A percentile compares a stretch with the other conserved stretches of the same genome.
Conservation (phyloP, 2,329 filamentous ascomycete species). For the Beauveria sp. region DNA sequence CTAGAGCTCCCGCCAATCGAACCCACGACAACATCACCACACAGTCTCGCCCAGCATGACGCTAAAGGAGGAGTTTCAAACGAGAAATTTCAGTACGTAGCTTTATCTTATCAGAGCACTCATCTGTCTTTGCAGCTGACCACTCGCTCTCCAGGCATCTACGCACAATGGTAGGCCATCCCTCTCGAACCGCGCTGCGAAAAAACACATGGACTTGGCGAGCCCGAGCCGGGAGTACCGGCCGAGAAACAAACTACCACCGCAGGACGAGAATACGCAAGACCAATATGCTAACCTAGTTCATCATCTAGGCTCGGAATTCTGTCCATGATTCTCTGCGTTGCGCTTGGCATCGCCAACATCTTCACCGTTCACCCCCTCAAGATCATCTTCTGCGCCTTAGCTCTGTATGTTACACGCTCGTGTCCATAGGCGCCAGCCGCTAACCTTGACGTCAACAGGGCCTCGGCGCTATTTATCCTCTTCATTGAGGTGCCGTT, state of each 20-base stretch:
- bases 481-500: constrained; percentile 88
- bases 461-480: constrained; percentile 63
- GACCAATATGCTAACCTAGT: background rate
- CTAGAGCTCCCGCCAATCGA: background rate
- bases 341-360: constrained; percentile 61
- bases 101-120: constrained; percentile 5
- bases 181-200: background rate
- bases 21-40: background rate
- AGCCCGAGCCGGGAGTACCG: background rate
- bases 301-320: constrained; percentile 54
- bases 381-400: constrained; percentile 44
- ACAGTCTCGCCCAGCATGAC: constrained; percentile 47
- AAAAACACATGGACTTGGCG: background rate
- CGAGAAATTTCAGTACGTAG: constrained; percentile 65
- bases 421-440: background rate
- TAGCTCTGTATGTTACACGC: constrained; percentile 42
- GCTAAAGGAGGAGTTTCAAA: constrained; percentile 64
- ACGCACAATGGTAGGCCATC: constrained; percentile 62
- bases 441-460: constrained; percentile 25
- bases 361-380: constrained; percentile 49
- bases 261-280: background rate
- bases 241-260: background rate
- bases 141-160: constrained; percentile 50
- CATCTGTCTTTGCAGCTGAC: constrained; percentile 24
- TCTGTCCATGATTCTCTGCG: constrained; percentile 62